phyloP scores from a whole-genome alignment of 768 basidiomycete genomes.

The Hygrophoropsis aurantiaca region DNA sequence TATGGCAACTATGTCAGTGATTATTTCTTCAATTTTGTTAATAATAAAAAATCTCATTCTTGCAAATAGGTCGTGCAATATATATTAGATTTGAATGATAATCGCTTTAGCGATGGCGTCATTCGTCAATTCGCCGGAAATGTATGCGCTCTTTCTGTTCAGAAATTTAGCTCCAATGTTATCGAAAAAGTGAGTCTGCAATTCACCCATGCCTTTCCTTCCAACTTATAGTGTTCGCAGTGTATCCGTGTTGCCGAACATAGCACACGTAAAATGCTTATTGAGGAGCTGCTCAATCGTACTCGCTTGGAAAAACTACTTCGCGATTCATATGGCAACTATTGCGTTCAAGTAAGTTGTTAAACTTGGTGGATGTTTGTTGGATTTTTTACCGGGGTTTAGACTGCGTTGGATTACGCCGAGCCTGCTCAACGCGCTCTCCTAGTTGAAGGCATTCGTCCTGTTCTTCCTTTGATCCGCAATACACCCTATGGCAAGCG shows the following conservation, averaged over 20 bases:
- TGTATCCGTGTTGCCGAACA: constrained; percentile 95
- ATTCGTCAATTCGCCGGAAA: constrained; percentile 98
- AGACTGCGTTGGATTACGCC: constrained; percentile 98
- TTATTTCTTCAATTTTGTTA: background rate
- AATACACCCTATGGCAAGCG: constrained; percentile 99
- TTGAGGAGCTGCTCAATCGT: constrained; percentile 93
- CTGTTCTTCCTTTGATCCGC: constrained; percentile 96
- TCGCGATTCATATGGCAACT: constrained; percentile 95
- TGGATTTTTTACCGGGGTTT: constrained; percentile 21
- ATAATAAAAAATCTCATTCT: constrained; percentile 6
- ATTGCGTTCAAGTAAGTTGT: constrained; percentile 78
- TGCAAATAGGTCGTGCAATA: constrained; percentile 96
- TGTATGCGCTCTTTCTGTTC: constrained; percentile 95
- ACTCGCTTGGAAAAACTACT: constrained; percentile 93
- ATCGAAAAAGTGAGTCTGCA: constrained; percentile 92
- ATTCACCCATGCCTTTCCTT: too few species aligned
- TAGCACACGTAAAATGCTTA: constrained; percentile 88
- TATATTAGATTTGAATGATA: constrained; percentile 97
- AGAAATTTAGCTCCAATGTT: constrained; percentile 99
- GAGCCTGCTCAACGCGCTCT: constrained; percentile 90
- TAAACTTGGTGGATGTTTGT: constrained; percentile 2
- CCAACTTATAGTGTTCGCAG: constrained; percentile 29
- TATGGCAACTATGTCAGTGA: constrained; percentile 83
- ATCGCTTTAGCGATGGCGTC: constrained; percentile 95
- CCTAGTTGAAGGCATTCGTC: constrained; percentile 95